These are phyloP conservation scores for Isabelozyma heimii DNA, from an alignment of 805 yeast species.

Conservation along the genomic window DNA sequence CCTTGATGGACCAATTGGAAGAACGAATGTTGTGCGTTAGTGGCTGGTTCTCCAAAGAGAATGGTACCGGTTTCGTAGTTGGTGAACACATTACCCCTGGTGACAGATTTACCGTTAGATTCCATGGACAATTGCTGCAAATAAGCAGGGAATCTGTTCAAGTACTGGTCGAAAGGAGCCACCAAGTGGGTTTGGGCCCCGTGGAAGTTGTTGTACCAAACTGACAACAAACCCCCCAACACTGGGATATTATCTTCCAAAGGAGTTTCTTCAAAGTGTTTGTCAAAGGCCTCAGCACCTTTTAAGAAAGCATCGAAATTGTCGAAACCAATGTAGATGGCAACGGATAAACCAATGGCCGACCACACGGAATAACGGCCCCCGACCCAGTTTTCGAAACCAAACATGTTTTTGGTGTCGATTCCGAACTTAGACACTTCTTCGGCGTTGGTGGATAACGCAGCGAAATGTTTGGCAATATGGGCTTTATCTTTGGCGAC, in stretches of 20 bases:
- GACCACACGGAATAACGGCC: conserved; percentile 99
- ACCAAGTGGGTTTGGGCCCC: conserved; percentile 98
- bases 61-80: conserved; percentile 95
- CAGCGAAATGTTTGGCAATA: conserved; percentile 97
- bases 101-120: conserved; percentile 97
- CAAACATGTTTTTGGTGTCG: conserved; percentile 97
- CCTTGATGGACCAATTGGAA: conserved; percentile 99
- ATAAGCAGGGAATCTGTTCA: conserved; percentile 99
- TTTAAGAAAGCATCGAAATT: conserved; percentile 87
- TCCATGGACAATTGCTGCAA: conserved; percentile 98
- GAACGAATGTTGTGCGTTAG: conserved; percentile 98
- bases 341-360: conserved; percentile 94
- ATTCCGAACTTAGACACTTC: conserved; percentile 96
- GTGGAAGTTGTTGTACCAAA: conserved; percentile 98
- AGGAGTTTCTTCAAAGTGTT: conserved; percentile 82
- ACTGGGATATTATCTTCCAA: conserved; percentile 89
- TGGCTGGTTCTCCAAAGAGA: conserved; percentile 97
- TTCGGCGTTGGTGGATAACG: conserved; percentile 86
- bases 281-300: conserved; percentile 98
- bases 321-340: conserved; percentile 92
- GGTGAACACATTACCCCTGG: conserved; percentile 87
- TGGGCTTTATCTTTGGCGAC: conserved; percentile 62
- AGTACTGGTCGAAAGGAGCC: conserved; percentile 97
- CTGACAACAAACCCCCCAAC: conserved; percentile 87
- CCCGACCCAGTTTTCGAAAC: conserved; percentile 98